phyloP scores from a whole-genome alignment of 192 early-diverging fungal species.

The Dissophora globulifera region DNA sequence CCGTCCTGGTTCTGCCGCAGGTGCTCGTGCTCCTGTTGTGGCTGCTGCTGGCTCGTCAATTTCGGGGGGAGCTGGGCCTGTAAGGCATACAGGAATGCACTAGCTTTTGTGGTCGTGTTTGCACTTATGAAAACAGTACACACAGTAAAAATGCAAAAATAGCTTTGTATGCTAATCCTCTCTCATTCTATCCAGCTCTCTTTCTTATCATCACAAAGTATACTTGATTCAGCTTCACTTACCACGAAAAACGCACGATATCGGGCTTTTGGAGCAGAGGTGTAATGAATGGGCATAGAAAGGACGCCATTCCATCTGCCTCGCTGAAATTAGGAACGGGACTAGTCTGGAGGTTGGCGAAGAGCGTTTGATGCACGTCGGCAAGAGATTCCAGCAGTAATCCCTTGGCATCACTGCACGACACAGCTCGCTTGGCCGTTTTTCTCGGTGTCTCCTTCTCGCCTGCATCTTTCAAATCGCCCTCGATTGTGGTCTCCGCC shows the following conservation, averaged over 20 bases:
- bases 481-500: background rate
- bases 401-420: background rate
- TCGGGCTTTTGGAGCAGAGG: background rate
- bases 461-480: background rate
- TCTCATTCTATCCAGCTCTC: too few species aligned
- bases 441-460: background rate
- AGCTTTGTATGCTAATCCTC: too few species aligned
- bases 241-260: background rate
- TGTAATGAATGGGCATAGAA: background rate
- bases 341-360: background rate
- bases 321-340: background rate
- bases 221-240: background rate
- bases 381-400: background rate
- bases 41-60: too few species aligned
- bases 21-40: too few species aligned
- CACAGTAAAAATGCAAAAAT: too few species aligned
- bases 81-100: background rate
- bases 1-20: background rate
- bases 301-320: constrained; percentile 1
- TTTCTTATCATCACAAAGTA: too few species aligned
- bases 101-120: background rate
- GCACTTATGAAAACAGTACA: too few species aligned
- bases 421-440: too few species aligned
- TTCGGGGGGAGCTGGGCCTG: background rate
- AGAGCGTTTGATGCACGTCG: background rate